Conservation (phyloP, 2,329 filamentous ascomycete species). For the Botrytis sinoallii region DNA sequence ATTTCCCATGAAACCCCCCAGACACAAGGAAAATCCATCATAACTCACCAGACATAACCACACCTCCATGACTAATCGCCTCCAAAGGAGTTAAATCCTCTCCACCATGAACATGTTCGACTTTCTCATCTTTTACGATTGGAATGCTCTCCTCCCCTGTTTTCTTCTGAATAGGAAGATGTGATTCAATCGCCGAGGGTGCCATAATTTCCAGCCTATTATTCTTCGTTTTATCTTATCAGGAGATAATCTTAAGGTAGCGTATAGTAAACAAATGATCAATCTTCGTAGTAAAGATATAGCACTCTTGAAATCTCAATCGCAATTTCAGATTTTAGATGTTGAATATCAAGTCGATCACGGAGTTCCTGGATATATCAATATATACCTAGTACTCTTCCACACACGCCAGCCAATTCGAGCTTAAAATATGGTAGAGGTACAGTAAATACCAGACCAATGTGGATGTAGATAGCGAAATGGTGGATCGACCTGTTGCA, state of each 20-base stretch:
- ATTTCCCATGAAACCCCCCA: background rate
- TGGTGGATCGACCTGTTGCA: background rate
- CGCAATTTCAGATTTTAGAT: background rate
- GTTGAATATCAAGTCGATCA: background rate
- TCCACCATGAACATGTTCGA: conserved; percentile 29
- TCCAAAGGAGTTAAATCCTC: conserved; percentile 35
- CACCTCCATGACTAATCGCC: conserved; percentile 37
- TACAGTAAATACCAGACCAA: background rate
- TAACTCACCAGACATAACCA: conserved; percentile 32
- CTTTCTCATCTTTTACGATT: background rate
- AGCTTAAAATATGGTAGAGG: background rate
- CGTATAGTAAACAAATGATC: background rate
- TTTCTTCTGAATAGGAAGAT: background rate
- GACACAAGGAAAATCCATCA: background rate
- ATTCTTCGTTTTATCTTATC: background rate
- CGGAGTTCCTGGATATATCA: background rate
- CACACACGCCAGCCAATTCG: background rate
- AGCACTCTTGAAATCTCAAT: background rate
- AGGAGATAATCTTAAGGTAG: background rate
- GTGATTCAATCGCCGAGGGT: background rate
- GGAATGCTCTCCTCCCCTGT: no score
- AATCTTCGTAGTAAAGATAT: background rate
- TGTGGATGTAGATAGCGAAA: background rate
- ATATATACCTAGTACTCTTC: background rate
- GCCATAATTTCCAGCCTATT: background rate